Base-by-base conservation (phyloP, 208 protist species). In the Acanthamoeba royreba region DNA sequence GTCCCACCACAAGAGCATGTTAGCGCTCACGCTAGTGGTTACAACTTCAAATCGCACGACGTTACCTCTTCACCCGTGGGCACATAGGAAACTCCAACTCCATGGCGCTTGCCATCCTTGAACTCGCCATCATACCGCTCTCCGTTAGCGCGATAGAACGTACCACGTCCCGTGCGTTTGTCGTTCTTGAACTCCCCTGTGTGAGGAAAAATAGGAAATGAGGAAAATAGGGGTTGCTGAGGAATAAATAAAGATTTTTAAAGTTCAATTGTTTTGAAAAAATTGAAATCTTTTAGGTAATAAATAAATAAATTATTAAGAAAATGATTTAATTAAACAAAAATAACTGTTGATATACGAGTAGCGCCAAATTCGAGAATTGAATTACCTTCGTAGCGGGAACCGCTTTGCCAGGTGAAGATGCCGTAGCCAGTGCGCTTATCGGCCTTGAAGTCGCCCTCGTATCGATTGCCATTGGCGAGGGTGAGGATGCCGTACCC, bases 381-480 rank as follows among this genome's bases (percentile, higher is more conserved):
- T 38, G 61, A 2, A 33, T n/a, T 3, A 85, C 72, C 72, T 85
- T 85, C 72, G 45, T 85, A 85, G n/a, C 72, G 72, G 19, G 72
- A 85, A 31, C 72, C 72, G 72, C 72, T 85, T 33, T 85, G 72
- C 72, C 72, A 85, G 35, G 45, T 85, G 45, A 85, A 85, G 8
- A 85, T 52, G 45, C 72, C 72, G 42, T 53, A 52, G 72, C 72
- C 72, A 4, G 72, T 85, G 47, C 81, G 43, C 81, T 63, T 53
- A 35, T 89, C 81, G 33, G n/a, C 47, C 81, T 45, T 53, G 52
- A 89, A 89, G 15, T 53, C 81, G 33, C 81, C 81, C n/a, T 89
- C 43, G 81, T 89, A 89, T 25, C 81, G 81, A 11, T 89, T 63
- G 81, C 81, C 81, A 35, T 89, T 89, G 81, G 81, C 81, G 38